Percentiles rank a stretch among this genome's conserved stretches.
Conservation (phyloP, 306 rosid genomes). For the Vicia faba region DNA sequence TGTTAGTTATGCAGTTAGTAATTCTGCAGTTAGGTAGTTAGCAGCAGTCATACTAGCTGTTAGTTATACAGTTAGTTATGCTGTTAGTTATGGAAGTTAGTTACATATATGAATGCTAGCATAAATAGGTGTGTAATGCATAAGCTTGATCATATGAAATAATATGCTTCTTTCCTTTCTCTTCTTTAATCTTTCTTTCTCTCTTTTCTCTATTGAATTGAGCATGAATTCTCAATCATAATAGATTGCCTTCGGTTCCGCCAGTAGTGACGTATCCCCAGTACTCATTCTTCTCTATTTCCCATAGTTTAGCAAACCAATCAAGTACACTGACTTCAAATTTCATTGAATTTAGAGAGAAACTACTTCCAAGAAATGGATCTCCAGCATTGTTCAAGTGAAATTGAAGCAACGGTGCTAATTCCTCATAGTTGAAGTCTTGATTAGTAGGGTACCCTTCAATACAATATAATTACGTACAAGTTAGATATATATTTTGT, state of each 20-base stretch:
- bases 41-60: no score
- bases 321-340: slow-evolving; percentile 69
- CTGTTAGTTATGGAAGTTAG: no score
- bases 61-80: no score
- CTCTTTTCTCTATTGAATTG: no score
- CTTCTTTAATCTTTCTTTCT: no score
- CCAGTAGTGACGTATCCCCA: slow-evolving; percentile 79
- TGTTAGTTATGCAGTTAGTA: no score
- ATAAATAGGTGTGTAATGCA: no score
- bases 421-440: slow-evolving; percentile 63
- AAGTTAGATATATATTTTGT: not conserved
- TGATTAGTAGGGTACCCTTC: slow-evolving; percentile 37
- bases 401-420: slow-evolving; percentile 57
- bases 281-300: slow-evolving; percentile 59
- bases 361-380: slow-evolving; percentile 68
- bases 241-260: slow-evolving; percentile 83
- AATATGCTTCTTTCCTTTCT: no score
- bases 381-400: slow-evolving; percentile 68
- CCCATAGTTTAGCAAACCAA: slow-evolving; percentile 77
- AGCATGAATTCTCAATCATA: no score
- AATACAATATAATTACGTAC: not conserved
- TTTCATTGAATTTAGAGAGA: slow-evolving; percentile 58
- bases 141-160: no score
- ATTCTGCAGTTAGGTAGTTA: no score
- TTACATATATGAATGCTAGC: no score